These are phyloP conservation scores for Balakata baccata DNA, from an alignment of 345 rosid genomes.

Conservation along the genomic window DNA sequence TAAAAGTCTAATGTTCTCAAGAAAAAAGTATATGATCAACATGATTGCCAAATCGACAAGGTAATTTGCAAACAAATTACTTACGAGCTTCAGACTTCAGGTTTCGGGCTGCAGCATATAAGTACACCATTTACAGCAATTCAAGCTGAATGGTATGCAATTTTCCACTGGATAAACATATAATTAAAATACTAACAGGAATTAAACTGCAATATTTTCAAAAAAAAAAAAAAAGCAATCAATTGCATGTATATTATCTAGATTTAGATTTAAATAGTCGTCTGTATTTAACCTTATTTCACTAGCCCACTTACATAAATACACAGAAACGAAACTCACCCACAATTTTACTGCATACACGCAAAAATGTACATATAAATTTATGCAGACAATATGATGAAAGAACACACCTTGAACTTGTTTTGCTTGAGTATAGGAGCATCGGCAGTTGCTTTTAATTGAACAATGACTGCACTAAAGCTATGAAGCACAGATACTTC, in stretches of 20 bases:
- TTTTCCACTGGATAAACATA: not conserved
- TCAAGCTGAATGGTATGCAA: not conserved
- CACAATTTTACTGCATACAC: not conserved
- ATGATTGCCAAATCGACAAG: not conserved
- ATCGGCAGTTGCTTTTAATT: slow-evolving; percentile 58
- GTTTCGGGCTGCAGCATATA: not conserved
- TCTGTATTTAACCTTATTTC: not conserved
- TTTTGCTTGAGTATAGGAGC: slow-evolving; percentile 73
- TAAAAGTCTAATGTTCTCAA: not conserved
- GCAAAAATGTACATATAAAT: not conserved
- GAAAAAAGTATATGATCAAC: not conserved
- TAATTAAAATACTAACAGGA: not conserved
- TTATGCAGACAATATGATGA: not conserved
- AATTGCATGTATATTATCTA: not conserved
- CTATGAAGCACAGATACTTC: too few relatives aligned
- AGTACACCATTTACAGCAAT: not conserved
- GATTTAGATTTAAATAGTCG: not conserved
- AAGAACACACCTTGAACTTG: slow-evolving; percentile 67
- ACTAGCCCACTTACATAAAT: not conserved
- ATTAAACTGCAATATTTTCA: not conserved
- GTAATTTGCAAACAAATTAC: not conserved
- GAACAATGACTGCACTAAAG: slow-evolving; percentile 68
- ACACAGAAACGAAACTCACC: not conserved
- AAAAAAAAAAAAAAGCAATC: not conserved
- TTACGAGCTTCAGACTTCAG: not conserved